Conservation (phyloP, 2,329 filamentous ascomycete genomes). For the Phialocephala subalpina region DNA sequence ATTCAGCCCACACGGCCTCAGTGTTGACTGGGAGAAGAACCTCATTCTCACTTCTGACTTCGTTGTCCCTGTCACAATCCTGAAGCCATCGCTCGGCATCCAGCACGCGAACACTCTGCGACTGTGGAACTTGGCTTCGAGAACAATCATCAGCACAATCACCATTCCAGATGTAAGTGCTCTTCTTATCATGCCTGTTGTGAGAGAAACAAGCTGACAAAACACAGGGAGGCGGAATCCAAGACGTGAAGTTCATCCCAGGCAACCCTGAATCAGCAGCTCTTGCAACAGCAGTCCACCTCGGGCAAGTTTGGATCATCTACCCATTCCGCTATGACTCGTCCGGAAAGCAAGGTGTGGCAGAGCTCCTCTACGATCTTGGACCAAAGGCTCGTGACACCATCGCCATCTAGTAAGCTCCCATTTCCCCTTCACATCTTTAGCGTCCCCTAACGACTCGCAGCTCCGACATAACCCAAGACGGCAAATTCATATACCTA, state of each 20-base stretch:
- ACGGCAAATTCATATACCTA: constrained; percentile 66
- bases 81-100: constrained; percentile 65
- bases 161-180: constrained; percentile 61
- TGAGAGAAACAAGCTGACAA: neutral
- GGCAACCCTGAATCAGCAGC: constrained; percentile 65
- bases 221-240: constrained; percentile 61
- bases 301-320: constrained; percentile 70
- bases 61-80: constrained; percentile 65
- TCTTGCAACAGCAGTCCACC: constrained; percentile 65
- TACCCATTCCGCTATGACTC: constrained; percentile 65
- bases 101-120: constrained; percentile 63
- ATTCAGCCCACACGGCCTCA: constrained; percentile 68
- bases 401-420: constrained; percentile 61
- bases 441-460: neutral
- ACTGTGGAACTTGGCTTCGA: constrained; percentile 62
- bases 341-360: constrained; percentile 63
- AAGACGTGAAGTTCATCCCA: constrained; percentile 72
- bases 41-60: constrained; percentile 70
- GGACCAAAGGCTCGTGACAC: constrained; percentile 63
- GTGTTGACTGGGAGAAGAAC: constrained; percentile 63
- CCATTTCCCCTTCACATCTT: neutral
- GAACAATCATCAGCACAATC: constrained; percentile 66
- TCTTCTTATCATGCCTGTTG: neutral
- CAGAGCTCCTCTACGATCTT: constrained; percentile 65
- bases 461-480: constrained; percentile 63